A percentile compares a stretch with the other conserved stretches of the same genome.
These are phyloP conservation scores for Septoria linicola DNA, from an alignment of 2,329 filamentous ascomycete genomes.

Conservation along the genomic window DNA sequence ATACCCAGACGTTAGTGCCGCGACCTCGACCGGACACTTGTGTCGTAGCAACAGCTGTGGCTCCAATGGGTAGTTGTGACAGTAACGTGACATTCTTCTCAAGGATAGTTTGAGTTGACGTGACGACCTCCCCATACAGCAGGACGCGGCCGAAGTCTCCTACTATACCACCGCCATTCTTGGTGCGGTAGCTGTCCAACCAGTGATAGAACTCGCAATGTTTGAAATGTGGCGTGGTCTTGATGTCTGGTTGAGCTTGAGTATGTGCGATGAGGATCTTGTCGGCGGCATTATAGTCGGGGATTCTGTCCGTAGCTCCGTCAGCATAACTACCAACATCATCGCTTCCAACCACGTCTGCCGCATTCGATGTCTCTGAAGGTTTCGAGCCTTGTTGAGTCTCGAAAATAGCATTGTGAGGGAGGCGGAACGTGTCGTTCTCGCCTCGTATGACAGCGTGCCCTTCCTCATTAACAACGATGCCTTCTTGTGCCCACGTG, in stretches of 20 bases:
- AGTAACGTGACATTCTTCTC: slow-evolving; percentile 88
- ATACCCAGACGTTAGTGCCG: slow-evolving; percentile 92
- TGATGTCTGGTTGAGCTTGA: slow-evolving; percentile 62
- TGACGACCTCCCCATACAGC: slow-evolving; percentile 87
- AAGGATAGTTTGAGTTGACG: slow-evolving; percentile 88
- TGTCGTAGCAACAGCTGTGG: slow-evolving; percentile 81
- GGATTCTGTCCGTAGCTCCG: slow-evolving; percentile 53
- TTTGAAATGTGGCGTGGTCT: slow-evolving; percentile 82
- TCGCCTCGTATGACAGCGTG: slow-evolving; percentile 75
- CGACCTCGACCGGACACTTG: slow-evolving; percentile 86
- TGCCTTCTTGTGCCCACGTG: slow-evolving; percentile 65
- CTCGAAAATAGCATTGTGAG: background rate
- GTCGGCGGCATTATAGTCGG: slow-evolving; percentile 68
- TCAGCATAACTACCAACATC: slow-evolving; percentile 35
- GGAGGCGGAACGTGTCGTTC: slow-evolving; percentile 67
- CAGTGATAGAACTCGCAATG: slow-evolving; percentile 75
- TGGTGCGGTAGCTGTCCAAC: slow-evolving; percentile 63
- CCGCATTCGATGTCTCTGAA: too few species aligned
- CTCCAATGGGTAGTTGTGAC: slow-evolving; percentile 74
- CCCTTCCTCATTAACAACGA: slow-evolving; percentile 51
- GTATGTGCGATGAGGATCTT: slow-evolving; percentile 77
- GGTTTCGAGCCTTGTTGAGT: background rate
- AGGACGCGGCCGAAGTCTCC: slow-evolving; percentile 71
- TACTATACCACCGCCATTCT: slow-evolving; percentile 49
- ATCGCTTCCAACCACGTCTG: background rate